Conservation (phyloP, 169 alveolate genomes). For the Plasmodium gaboni region DNA sequence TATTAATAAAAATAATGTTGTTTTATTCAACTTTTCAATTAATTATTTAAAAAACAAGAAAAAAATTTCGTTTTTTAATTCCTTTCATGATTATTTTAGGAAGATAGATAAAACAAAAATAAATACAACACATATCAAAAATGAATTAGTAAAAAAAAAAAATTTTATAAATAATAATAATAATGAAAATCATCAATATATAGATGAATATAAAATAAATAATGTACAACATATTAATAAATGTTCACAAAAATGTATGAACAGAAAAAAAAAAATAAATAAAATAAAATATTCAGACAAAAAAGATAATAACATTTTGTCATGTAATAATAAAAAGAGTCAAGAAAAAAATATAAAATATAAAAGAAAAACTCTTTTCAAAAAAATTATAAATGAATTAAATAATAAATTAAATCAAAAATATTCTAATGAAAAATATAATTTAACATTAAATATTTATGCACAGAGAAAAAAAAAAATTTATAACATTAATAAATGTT, state of each 20-base stretch:
- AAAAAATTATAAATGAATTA: slow-evolving; percentile 46
- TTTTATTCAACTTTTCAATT: slow-evolving; percentile 32
- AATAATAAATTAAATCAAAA: slow-evolving; percentile 32
- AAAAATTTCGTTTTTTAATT: slow-evolving; percentile 36
- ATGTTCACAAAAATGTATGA: not conserved
- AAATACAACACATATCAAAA: not conserved
- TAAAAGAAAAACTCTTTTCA: slow-evolving; percentile 8
- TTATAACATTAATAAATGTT: slow-evolving; percentile 25
- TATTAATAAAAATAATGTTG: slow-evolving; percentile 22
- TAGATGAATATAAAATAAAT: too few species aligned
- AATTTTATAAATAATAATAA: not conserved
- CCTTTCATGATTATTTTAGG: slow-evolving; percentile 33
- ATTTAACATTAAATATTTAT: slow-evolving; percentile 32
- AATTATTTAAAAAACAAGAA: slow-evolving; percentile 11
- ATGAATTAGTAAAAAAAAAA: not conserved
- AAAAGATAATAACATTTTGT: too few species aligned
- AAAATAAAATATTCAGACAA: too few species aligned
- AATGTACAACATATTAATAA: too few species aligned
- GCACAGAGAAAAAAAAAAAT: slow-evolving; percentile 21
- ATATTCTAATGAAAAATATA: slow-evolving; percentile 26
- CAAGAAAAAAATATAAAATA: not conserved
- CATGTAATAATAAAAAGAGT: too few species aligned
- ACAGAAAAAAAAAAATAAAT: too few species aligned
- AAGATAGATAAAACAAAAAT: not conserved
- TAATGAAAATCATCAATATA: too few species aligned